Percentiles rank a stretch among this genome's conserved stretches.
Evolutionary conservation across 495 filamentous ascomycete genomes (phyloP).

Genomic region (Hypomontagnella submonticulosa): DNA sequence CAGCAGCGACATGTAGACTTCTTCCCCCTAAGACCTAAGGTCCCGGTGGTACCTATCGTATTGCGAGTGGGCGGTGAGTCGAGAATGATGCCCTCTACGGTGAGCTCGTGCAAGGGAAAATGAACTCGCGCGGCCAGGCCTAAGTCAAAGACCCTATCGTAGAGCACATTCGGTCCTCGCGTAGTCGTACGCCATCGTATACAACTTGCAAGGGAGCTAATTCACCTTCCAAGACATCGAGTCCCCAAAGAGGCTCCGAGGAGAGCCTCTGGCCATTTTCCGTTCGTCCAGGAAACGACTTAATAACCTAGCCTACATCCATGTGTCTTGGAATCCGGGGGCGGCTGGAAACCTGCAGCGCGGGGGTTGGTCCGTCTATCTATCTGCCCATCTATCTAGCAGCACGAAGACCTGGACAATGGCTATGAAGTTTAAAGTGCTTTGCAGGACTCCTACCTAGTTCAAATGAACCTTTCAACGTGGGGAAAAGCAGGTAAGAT

Average conservation of each 20-base stretch:
- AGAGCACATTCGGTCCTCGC: constrained; percentile 6
- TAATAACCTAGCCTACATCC: constrained; percentile 14
- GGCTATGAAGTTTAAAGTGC: constrained; percentile 39
- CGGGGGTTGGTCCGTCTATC: constrained; percentile 40
- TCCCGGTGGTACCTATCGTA: constrained; percentile 10
- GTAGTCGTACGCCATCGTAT: constrained; percentile 20
- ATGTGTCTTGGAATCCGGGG: constrained; percentile 45
- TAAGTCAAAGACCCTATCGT: constrained; percentile 8
- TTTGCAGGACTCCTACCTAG: constrained; percentile 24
- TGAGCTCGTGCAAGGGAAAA: constrained; percentile 15
- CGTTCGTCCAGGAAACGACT: constrained; percentile 37
- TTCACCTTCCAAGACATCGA: constrained; percentile 29
- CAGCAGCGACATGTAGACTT: constrained; percentile 16
- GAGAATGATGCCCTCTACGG: constrained; percentile 15
- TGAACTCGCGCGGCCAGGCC: constrained; percentile 11
- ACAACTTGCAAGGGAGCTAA: constrained; percentile 22
- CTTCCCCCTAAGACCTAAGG: background rate
- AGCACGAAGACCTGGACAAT: constrained; percentile 35
- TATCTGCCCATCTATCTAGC: constrained; percentile 40
- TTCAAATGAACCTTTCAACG: constrained; percentile 23
- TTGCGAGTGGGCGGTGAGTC: constrained; percentile 11
- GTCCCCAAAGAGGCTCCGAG: constrained; percentile 26
- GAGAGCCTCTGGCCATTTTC: constrained; percentile 22
- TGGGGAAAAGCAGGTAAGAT: constrained; percentile 26
- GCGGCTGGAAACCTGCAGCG: constrained; percentile 41